Evolutionary conservation across 2,329 filamentous ascomycete genomes (phyloP).

Genomic region (Metarhizium anisopliae): DNA sequence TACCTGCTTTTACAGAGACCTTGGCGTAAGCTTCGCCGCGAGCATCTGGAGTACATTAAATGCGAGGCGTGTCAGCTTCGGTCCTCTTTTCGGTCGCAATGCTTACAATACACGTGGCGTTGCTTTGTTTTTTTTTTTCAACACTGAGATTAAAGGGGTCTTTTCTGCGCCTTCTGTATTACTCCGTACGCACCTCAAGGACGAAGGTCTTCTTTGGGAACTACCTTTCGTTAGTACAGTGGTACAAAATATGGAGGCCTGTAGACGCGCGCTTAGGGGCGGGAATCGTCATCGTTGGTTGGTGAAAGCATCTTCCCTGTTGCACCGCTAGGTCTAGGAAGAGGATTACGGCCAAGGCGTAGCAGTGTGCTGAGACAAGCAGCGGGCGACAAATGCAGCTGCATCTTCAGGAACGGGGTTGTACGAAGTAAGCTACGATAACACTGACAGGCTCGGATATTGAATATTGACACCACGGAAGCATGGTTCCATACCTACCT

Average conservation of each 20-base stretch:
- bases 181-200: neutral
- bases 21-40: neutral
- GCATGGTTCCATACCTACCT: neutral
- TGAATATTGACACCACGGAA: neutral
- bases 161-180: neutral
- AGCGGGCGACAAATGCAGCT: neutral
- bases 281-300: neutral
- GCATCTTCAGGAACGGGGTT: neutral
- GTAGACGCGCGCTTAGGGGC: constrained; percentile 10
- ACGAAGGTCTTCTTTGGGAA: neutral
- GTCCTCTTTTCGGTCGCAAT: neutral
- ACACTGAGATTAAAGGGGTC: neutral
- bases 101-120: neutral
- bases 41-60: neutral
- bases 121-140: neutral
- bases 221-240: neutral
- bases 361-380: neutral
- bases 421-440: neutral
- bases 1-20: neutral
- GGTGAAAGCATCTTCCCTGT: neutral
- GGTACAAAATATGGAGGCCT: neutral
- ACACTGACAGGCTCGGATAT: neutral
- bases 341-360: no score
- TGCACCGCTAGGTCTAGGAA: neutral
- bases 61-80: neutral